Evolutionary conservation across 2,329 filamentous ascomycete genomes (phyloP).

Genomic region (Botrytis sinoallii): DNA sequence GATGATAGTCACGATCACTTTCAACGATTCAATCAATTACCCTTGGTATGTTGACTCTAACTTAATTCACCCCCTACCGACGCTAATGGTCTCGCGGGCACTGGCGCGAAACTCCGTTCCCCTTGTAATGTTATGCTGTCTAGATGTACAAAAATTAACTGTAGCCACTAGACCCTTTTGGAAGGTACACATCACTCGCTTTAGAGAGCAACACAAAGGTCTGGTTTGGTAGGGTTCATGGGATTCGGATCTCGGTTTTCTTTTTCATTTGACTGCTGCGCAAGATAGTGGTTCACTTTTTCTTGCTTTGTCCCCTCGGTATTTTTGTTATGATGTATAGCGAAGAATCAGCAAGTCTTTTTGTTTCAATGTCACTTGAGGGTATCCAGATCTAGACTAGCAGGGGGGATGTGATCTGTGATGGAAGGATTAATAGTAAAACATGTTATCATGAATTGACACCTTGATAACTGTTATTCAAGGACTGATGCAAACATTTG

Average conservation of each 20-base stretch:
- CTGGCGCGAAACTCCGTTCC: background rate
- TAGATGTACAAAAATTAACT: background rate
- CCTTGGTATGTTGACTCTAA: too few relatives aligned
- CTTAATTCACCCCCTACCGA: too few relatives aligned
- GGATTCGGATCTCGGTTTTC: background rate
- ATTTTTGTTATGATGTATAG: background rate
- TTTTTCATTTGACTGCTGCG: background rate
- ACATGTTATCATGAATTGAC: background rate
- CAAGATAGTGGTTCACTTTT: background rate
- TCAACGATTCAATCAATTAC: background rate
- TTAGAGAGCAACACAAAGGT: background rate
- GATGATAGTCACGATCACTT: background rate
- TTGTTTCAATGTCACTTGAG: background rate
- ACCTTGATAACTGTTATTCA: background rate
- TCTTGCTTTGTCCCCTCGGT: background rate
- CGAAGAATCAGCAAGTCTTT: background rate
- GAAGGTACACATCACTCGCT: background rate
- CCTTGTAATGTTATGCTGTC: too few relatives aligned
- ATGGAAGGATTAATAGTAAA: background rate
- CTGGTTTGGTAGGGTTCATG: background rate
- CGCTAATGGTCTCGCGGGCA: background rate
- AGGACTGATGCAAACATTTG: rapidly evolving
- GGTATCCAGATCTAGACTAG: background rate
- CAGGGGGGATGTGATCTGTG: too few relatives aligned
- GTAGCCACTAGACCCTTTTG: background rate